Base-by-base conservation (phyloP, 768 basidiomycete species). In the Lentinula edodes region DNA sequence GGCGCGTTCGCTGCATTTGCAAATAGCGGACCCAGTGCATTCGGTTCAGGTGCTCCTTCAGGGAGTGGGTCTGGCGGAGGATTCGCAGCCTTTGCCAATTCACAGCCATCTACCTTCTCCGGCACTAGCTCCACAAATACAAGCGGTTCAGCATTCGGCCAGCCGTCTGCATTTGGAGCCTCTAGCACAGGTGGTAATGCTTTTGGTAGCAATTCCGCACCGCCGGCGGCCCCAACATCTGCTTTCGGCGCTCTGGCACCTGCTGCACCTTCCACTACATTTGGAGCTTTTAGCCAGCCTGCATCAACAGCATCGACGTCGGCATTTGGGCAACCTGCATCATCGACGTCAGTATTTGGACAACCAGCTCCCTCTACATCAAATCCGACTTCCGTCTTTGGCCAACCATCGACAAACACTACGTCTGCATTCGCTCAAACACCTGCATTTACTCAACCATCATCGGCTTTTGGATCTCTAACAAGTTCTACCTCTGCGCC, bases 341-440 rank as follows among this genome's bases (percentile, higher is more conserved):
- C 64, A 9, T 68, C 64, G 28, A n/a, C 20, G 23, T 28, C 55
- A 28, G 66, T 66, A 32, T 72, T 69, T 58, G 67, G 69, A 52
- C 36, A 52, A 15, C 41, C 70, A 9, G 45, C 65, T 20, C 57
- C 67, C n/a, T 28, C 52, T 6, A 64, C 60, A 35, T 64, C 69
- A 36, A 68, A 50, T 69, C 74, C 63, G 18, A 60, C 67, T 13
- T 76, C 81, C 15, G 75, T 75, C 9, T 81, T 81, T 63, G 76
- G 76, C 32, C 52, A 64, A 15, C 46, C 52, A 18, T 15, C 35
- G 16, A 7, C 43, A 36, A 41, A 42, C 28, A 38, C 61, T 32
- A 58, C 68, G 13, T 76, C 81, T 12, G 75, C 76, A 6, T 81
- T 81, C 63, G 76, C 76, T 36, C 55, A 65, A 23, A 34, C 52